phyloP scores from a whole-genome alignment of 2,329 filamentous ascomycete genomes.

The Neofusicoccum sp. region DNA sequence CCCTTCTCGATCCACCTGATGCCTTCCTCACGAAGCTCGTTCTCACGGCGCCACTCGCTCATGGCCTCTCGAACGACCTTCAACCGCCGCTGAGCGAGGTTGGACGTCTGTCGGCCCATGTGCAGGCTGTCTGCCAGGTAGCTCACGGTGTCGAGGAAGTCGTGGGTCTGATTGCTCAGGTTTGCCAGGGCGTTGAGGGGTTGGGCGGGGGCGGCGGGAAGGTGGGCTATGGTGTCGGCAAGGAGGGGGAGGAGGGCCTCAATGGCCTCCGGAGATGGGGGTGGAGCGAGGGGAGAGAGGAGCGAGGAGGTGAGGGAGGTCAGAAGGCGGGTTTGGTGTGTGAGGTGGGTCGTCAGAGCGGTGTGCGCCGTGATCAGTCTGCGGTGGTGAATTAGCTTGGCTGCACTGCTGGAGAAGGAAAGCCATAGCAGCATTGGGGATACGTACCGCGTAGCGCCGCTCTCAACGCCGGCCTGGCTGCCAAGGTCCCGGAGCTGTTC shows the following conservation, averaged over 20 bases:
- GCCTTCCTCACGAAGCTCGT: slow-evolving; percentile 78
- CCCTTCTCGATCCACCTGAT: slow-evolving; percentile 77
- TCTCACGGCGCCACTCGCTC: slow-evolving; percentile 77
- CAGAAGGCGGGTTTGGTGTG: slow-evolving; percentile 71
- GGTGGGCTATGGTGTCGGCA: slow-evolving; percentile 60
- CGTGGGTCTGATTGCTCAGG: slow-evolving; percentile 63
- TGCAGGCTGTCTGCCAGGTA: slow-evolving; percentile 88
- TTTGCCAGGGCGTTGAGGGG: slow-evolving; percentile 66
- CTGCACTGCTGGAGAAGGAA: background rate
- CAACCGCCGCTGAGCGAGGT: slow-evolving; percentile 74
- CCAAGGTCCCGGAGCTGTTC: slow-evolving; percentile 70
- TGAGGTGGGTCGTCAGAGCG: slow-evolving; percentile 70
- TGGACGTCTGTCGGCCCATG: slow-evolving; percentile 87
- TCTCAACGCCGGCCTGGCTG: slow-evolving; percentile 70
- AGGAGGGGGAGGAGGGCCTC: slow-evolving; percentile 69
- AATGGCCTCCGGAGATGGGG: slow-evolving; percentile 63
- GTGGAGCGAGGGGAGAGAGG: slow-evolving; percentile 64
- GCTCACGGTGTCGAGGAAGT: slow-evolving; percentile 76
- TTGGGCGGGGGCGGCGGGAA: slow-evolving; percentile 65
- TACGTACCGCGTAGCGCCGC: slow-evolving; percentile 65
- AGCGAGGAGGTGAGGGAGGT: slow-evolving; percentile 72
- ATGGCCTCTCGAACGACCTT: slow-evolving; percentile 82
- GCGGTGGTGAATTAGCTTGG: slow-evolving; percentile 1
- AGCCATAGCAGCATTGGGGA: background rate
- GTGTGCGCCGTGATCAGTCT: slow-evolving; percentile 75